These are phyloP conservation scores for Rhizomucor miehei DNA, from an alignment of 371 early-diverging fungal species.

Conservation along the genomic window DNA sequence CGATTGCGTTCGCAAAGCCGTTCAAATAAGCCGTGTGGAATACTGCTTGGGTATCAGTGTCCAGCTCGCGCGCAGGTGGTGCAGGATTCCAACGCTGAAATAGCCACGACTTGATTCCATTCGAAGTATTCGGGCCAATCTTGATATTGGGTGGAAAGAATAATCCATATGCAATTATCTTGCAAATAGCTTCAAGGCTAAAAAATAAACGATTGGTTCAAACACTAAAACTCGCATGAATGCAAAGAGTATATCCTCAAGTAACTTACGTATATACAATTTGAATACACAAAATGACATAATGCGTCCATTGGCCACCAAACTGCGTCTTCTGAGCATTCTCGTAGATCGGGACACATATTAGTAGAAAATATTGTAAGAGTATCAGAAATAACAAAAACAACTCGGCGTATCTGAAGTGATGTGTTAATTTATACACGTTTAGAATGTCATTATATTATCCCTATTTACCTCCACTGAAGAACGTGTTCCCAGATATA, in stretches of 20 bases:
- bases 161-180: conserved; percentile 51
- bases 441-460: neutral
- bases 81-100: no score
- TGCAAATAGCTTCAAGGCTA: conserved; percentile 28
- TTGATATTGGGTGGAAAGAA: conserved; percentile 28
- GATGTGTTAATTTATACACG: conserved; percentile 5
- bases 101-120: no score
- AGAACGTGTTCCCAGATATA: conserved; percentile 29
- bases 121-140: neutral
- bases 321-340: conserved; percentile 44
- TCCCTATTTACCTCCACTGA: conserved; percentile 33
- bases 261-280: conserved; percentile 47
- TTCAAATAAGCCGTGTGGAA: conserved; percentile 38
- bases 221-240: no score
- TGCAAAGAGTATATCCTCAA: no score
- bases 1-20: conserved; percentile 48
- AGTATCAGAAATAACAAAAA: conserved; percentile 45
- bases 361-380: conserved; percentile 55
- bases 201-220: no score
- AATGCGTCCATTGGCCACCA: conserved; percentile 53
- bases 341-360: conserved; percentile 43
- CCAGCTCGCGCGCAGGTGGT: no score
- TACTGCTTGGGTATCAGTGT: neutral
- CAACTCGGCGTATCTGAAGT: conserved; percentile 36
- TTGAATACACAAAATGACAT: conserved; percentile 45